Percentiles rank a stretch among this genome's conserved stretches.
Conservation (phyloP, 768 basidiomycete species). For the Hericium coralloides region DNA sequence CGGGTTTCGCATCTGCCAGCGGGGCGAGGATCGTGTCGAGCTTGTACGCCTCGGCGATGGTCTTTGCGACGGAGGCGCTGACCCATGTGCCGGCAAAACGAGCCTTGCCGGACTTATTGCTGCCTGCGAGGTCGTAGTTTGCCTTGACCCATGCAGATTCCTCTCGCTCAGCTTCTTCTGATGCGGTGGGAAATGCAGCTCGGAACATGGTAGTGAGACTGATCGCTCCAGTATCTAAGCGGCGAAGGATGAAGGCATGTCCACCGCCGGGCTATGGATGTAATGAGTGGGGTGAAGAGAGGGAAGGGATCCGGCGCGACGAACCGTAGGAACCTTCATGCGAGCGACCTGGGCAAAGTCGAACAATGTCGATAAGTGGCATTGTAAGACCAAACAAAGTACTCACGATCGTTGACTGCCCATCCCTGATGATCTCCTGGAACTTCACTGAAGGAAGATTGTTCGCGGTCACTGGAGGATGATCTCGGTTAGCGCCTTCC, state of each 20-base stretch:
- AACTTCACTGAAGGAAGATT: conserved; percentile 77
- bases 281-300: conserved; percentile 16
- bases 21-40: conserved; percentile 52
- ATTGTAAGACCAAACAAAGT: neutral
- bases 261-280: conserved; percentile 42
- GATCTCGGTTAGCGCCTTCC: no score
- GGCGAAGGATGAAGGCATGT: conserved; percentile 90
- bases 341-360: conserved; percentile 59
- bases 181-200: conserved; percentile 81
- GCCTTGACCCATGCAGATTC: conserved; percentile 83
- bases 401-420: conserved; percentile 75
- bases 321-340: conserved; percentile 77
- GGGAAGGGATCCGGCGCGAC: conserved; percentile 4
- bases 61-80: conserved; percentile 50
- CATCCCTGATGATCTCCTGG: conserved; percentile 84
- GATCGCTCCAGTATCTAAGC: conserved; percentile 89
- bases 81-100: conserved; percentile 92
- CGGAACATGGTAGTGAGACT: conserved; percentile 95
- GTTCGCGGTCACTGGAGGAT: conserved; percentile 26
- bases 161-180: conserved; percentile 64
- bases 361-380: conserved; percentile 10
- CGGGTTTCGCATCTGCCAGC: conserved; percentile 66
- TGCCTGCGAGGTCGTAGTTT: conserved; percentile 63
- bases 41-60: conserved; percentile 59
- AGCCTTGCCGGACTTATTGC: conserved; percentile 52